Conservation (phyloP, 768 basidiomycete species). For the Suillus ampliporus region DNA sequence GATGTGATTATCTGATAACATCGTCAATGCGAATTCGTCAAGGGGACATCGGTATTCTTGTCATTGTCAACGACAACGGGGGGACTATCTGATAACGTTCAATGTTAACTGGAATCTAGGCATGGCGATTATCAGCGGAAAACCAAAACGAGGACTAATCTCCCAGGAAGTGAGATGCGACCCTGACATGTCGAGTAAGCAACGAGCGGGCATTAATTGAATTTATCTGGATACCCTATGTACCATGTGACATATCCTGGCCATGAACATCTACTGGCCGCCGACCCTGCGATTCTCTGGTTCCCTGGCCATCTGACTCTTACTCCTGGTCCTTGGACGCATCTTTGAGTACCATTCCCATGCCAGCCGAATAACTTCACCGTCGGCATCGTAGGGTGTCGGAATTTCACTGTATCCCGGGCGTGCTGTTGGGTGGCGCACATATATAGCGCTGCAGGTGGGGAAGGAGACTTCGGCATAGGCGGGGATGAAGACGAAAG, state of each 20-base stretch:
- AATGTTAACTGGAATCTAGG: not conserved
- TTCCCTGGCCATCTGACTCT: constrained; percentile 62
- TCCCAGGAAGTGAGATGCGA: not conserved
- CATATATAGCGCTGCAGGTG: constrained; percentile 90
- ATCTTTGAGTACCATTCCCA: constrained; percentile 95
- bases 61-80: too few relatives aligned
- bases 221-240: not conserved
- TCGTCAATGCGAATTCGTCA: too few relatives aligned
- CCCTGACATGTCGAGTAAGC: not conserved
- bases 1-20: not conserved
- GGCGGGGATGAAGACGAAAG: constrained; percentile 92
- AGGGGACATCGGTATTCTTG: too few relatives aligned
- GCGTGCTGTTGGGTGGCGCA: constrained; percentile 96
- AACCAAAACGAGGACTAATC: not conserved
- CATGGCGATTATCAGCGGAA: not conserved
- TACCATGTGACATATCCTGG: not conserved
- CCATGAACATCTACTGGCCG: constrained; percentile 15
- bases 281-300: constrained; percentile 64
- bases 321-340: constrained; percentile 69
- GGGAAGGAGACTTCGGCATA: constrained; percentile 86
- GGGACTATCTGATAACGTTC: not conserved
- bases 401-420: constrained; percentile 96
- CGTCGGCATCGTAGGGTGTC: constrained; percentile 95
- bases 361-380: constrained; percentile 86
- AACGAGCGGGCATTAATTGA: not conserved